A percentile compares a stretch with the other conserved stretches of the same genome.
These are phyloP conservation scores for Picea glauca DNA, from an alignment of 75 land plant genomes.

Conservation along the genomic window DNA sequence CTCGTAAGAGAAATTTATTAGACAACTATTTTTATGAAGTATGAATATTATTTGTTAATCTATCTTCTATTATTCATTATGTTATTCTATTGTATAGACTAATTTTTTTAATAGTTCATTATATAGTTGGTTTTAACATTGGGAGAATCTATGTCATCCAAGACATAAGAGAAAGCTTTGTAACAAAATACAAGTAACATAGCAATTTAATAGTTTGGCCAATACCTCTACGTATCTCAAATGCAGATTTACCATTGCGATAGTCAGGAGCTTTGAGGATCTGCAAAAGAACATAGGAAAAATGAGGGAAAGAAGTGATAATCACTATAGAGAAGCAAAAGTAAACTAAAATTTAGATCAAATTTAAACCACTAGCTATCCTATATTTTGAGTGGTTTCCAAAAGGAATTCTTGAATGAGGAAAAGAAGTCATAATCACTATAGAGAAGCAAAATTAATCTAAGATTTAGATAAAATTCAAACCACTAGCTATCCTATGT, in stretches of 20 bases:
- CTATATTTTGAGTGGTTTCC: not conserved
- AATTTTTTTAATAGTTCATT: no score
- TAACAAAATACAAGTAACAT: not conserved
- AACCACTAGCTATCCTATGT: not conserved
- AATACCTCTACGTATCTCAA: slow-evolving; percentile 7
- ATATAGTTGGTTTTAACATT: not conserved
- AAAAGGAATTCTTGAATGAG: not conserved
- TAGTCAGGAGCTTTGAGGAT: slow-evolving; percentile 5
- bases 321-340: not conserved
- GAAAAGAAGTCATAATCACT: not conserved
- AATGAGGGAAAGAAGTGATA: not conserved
- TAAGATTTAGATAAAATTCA: not conserved
- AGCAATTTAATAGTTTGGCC: not conserved
- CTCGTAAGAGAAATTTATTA: no score
- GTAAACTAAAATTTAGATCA: not conserved
- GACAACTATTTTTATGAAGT: no score
- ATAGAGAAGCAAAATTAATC: not conserved
- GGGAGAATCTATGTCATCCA: not conserved
- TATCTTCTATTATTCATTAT: no score
- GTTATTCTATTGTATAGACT: no score
- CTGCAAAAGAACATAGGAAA: not conserved
- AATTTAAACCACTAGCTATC: not conserved
- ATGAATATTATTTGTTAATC: no score
- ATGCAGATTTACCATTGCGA: slow-evolving; percentile 1
- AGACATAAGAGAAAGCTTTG: not conserved